Evolutionary conservation across 129 eudicot genomes (phyloP), one percentile per base, ranked within the genome.

Genomic region (Heracleum sosnowskyi): DNA sequence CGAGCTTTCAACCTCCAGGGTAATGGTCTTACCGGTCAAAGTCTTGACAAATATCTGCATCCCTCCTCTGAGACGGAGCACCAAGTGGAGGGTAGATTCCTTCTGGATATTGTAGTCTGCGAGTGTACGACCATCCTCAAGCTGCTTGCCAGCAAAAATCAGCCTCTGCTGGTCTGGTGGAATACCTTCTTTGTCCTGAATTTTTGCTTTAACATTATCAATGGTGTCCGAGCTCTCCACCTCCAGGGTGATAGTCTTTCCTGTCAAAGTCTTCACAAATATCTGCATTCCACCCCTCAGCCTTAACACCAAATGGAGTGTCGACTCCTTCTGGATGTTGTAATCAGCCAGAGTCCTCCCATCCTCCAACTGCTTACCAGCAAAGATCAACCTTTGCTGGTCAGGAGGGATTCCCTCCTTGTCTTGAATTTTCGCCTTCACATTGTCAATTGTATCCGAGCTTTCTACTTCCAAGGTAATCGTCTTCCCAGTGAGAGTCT

Each of bases 121-220:
- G 9, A 57, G 66, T 3, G 66, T 57, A 8, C 66, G 66, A 22
- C 66, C 66, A n/a, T 57, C 66, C 11, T 57, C 66, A 57, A 57
- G 66, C 66, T 57, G 66, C 12, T 57, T 57, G 1, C 66, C 66
- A 9, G 66, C 66, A 57, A 57, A 57, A 57, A 57, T 57, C 5
- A 57, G 66, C 66, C 66, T 57, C 66, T 57, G 66, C 66, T 57
- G 66, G 33, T 57, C 66, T 8, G 66, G 66, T 1, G 66, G 66
- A 0, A 57, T 57, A 57, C 66, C 66, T 22, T 57, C 66, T 3
- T 57, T 57, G 31, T 57, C 66, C 31, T 57, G 66, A 10, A 57
- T 57, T 11, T 57, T 57, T 7, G 66, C 66, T n/a, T 57, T 57
- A 15, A 57, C 66, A 57, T 57, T 57, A 57, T 57, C 66, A 57